Base-by-base conservation (phyloP, 2,329 filamentous ascomycete genomes). In the Clonostachys rosea region DNA sequence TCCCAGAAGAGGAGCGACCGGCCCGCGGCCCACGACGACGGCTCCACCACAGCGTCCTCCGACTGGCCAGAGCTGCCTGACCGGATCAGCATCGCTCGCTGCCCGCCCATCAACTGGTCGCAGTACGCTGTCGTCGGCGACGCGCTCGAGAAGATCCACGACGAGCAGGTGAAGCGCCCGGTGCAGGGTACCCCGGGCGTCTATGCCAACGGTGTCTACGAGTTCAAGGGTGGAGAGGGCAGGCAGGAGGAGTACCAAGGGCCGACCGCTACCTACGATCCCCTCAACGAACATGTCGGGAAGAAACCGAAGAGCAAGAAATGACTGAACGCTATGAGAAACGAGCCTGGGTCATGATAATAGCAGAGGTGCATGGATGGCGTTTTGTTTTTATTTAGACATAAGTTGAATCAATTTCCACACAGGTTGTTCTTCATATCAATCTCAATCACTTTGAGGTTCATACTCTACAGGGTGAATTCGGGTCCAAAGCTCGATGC, bases 51-150 rank as follows among this genome's bases (percentile, higher is more conserved):
- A 9, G 34, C 42, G 12, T 34, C 39, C 9, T 8, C 17, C 36
- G 20, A 47, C 11, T 49, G 47, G 47, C 14, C 43, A 11, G 16
- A 16, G n/a, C 36, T 50, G 8, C 50, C 50, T 36, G 43, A 30
- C 52, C 50, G 43, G 40, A 92, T 96, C 64, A 87, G 87, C 55
- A 73, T 97, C 1, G 85, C 95, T 24, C 84, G 91, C 39, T 90
- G 86, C 69, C 92, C 92, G 9, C 87, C 89, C 9, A 85, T 97
- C 59, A 96, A 96, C 70, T 97, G 92, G 92, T 82, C 84, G 12
- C 91, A 96, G 61, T 97, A 97, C 65, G 89, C 89, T 56, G 77
- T 96, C n/a, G 83, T 94, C 4, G 91, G 90, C 43, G 62, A 67
- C 18, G 82, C 89, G 2, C 74, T 96, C 35, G 90, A 96, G 65